Conservation (phyloP, 2,329 filamentous ascomycete genomes). For the Cladophialophora immunda region DNA sequence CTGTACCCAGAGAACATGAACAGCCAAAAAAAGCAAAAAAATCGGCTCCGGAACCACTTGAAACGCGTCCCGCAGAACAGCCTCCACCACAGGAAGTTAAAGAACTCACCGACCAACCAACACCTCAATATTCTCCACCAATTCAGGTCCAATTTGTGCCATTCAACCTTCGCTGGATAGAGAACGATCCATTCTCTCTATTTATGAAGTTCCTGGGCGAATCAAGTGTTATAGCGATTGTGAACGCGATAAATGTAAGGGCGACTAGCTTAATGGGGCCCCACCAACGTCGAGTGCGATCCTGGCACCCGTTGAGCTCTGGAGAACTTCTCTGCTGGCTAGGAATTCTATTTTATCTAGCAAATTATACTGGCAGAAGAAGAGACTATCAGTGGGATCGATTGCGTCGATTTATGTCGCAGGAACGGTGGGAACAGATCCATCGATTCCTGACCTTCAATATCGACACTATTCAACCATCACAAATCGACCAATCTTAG, state of each 20-base stretch:
- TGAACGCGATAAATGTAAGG: conserved; percentile 4
- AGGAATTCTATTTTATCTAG: conserved; percentile 13
- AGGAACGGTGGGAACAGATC: conserved; percentile 14
- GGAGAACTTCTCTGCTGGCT: conserved; percentile 11
- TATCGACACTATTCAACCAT: background rate
- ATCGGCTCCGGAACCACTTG: background rate
- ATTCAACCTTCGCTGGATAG: background rate
- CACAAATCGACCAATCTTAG: background rate
- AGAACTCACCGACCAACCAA: no score
- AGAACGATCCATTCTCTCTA: conserved; percentile 5
- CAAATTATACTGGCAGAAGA: conserved; percentile 10
- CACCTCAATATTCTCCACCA: conserved; percentile 2
- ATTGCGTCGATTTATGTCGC: background rate
- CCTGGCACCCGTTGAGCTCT: background rate
- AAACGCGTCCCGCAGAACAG: conserved; percentile 4
- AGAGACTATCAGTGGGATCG: background rate
- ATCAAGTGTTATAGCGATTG: background rate
- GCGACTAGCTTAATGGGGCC: background rate
- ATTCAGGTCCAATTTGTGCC: background rate
- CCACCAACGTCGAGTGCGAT: background rate
- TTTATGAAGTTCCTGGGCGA: conserved; percentile 11
- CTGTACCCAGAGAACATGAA: background rate
- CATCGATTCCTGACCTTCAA: conserved; percentile 17
- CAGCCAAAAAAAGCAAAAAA: conserved; percentile 7
- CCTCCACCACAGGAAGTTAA: background rate